Base-by-base conservation (phyloP, 441 rosid species). In the Mallotus repandus region DNA sequence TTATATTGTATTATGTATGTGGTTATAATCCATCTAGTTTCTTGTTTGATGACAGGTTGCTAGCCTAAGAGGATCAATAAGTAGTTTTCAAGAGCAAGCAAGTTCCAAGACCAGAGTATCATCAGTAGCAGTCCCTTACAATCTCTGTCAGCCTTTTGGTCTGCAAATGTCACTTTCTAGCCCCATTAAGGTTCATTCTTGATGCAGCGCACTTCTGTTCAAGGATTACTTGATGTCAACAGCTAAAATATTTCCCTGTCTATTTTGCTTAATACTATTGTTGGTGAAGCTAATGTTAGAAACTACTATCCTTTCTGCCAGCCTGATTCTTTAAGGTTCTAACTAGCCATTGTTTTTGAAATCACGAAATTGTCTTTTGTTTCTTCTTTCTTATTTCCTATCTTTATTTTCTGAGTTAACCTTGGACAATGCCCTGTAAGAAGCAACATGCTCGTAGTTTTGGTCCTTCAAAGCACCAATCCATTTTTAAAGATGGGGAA, bases 81-180 rank as follows among this genome's bases (percentile, higher is more conserved):
- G 98, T 79, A 87, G 98, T 83, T 96, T 96, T 80, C 99, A 96
- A 77, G 98, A 96, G 75, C 99, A 96, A 86, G 97, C 99, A 70
- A 96, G 98, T 79, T 84, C 90, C 81, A 89, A 90, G 70, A 83
- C 81, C 73, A 90, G 77, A 72, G 85, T 91, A 52, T 57, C 91
- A 63, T 89, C 97, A 38, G 89, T 96, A 48, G 80, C 79, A 4
- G 97, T 82, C 58, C 94, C 97, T 3, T 86, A 64, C 86, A 83
- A 73, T 72, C 89, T 96, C 58, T 90, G 98, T 76, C 89, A 77
- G 80, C 72, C 95, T 55, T 91, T 96, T 79, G 83, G 86, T 82
- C 78, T 86, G 79, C 87, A 84, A 78, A 85, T 88, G 60, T 10
- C 60, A 29, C 60, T 56, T 56, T 56, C 60, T 8, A 56, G 60